Conservation (phyloP, 2,329 filamentous ascomycete species). For the Paecilomyces formosus region DNA sequence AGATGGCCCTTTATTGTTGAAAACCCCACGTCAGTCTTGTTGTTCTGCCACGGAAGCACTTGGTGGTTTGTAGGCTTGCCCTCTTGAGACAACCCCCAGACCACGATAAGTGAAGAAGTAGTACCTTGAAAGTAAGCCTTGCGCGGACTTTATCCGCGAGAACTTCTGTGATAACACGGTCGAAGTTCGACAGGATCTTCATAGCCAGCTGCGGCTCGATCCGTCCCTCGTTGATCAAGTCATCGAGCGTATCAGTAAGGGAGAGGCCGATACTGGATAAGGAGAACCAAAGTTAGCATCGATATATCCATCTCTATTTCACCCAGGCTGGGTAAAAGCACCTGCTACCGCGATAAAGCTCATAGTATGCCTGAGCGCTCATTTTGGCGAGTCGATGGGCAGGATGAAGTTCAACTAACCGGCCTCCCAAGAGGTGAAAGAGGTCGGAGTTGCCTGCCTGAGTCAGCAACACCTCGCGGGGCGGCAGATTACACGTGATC, state of each 20-base stretch:
- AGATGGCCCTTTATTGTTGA: slow-evolving; percentile 66
- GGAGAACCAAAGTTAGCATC: slow-evolving; percentile 11
- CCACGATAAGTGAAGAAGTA: background rate
- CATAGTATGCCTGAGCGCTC: slow-evolving; percentile 62
- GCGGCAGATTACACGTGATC: background rate
- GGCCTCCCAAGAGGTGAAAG: background rate
- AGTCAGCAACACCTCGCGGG: background rate
- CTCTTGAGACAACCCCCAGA: background rate
- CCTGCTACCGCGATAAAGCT: slow-evolving; percentile 98
- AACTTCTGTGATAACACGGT: slow-evolving; percentile 84
- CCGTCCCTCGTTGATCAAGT: slow-evolving; percentile 85
- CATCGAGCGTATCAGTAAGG: slow-evolving; percentile 93
- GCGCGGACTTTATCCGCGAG: slow-evolving; percentile 89
- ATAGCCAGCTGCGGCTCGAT: slow-evolving; percentile 98
- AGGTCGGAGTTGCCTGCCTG: slow-evolving; percentile 3
- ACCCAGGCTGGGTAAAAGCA: slow-evolving; percentile 41
- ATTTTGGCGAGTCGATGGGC: slow-evolving; percentile 24
- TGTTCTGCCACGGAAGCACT: background rate
- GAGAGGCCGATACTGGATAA: slow-evolving; percentile 74
- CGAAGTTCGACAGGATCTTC: slow-evolving; percentile 95
- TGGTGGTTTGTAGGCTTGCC: background rate
- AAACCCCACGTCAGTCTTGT: slow-evolving; percentile 9
- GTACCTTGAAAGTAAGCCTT: slow-evolving; percentile 88
- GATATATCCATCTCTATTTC: slow-evolving; percentile 6
- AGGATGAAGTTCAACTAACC: slow-evolving; percentile 1